phyloP scores from a whole-genome alignment of 129 eudicot genomes.

The Dittrichia graveolens region DNA sequence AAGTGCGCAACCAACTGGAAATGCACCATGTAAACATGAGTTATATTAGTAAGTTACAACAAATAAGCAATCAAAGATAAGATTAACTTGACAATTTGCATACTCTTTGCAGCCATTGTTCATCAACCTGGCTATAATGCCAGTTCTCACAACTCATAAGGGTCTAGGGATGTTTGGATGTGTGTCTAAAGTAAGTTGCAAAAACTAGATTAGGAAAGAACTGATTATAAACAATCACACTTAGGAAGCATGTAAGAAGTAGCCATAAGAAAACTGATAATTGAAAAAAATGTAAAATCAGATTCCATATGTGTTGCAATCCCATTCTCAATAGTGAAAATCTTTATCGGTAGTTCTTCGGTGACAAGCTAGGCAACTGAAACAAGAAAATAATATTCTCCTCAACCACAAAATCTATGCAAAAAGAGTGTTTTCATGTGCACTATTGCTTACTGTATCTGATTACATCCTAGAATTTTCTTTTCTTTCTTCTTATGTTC shows the following conservation, averaged over 20 bases:
- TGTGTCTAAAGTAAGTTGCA: not conserved
- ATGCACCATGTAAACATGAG: conserved; percentile 33
- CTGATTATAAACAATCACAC: not conserved
- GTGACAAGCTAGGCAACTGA: not conserved
- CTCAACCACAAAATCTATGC: too few species aligned
- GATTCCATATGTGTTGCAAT: not conserved
- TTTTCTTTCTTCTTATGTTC: too few species aligned
- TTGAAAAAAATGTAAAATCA: not conserved
- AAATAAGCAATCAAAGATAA: not conserved
- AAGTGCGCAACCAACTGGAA: conserved; percentile 43
- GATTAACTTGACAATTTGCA: not conserved
- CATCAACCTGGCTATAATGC: not conserved
- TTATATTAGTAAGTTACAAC: not conserved
- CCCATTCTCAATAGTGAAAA: not conserved
- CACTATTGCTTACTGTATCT: too few species aligned
- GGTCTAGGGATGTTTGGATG: not conserved
- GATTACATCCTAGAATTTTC: too few species aligned
- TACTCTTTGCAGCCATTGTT: too few species aligned
- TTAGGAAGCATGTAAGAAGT: too few species aligned
- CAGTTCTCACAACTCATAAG: not conserved
- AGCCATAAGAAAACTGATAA: not conserved
- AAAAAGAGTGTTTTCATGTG: too few species aligned
- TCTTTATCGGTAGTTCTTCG: not conserved
- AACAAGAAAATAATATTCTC: not conserved
- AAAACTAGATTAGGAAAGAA: not conserved